Conservation (phyloP, 371 early-diverging fungal genomes). For the Apophysomyces ossiformis region DNA sequence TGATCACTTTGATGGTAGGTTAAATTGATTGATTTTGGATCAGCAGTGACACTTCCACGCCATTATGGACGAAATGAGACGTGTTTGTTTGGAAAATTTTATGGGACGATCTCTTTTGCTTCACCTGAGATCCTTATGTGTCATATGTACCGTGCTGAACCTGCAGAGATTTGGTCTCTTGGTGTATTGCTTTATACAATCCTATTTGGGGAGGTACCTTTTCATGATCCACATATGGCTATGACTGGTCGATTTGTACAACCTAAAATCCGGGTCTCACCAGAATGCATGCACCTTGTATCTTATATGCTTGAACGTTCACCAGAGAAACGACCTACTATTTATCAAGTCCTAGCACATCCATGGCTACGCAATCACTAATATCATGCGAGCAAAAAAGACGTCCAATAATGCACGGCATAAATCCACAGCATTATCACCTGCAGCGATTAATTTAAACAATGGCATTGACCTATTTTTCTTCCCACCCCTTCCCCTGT, state of each 20-base stretch:
- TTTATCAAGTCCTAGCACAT: constrained; percentile 66
- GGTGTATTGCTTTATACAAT: constrained; percentile 80
- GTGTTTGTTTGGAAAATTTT: constrained; percentile 40
- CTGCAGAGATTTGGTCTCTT: constrained; percentile 86
- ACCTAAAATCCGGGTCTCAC: constrained; percentile 50
- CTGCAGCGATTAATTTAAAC: constrained; percentile 2
- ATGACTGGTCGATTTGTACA: constrained; percentile 52
- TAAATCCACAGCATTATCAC: constrained; percentile 2
- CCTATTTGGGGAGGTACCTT: constrained; percentile 77
- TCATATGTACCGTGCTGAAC: constrained; percentile 72
- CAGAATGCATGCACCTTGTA: constrained; percentile 64
- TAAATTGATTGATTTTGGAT: constrained; percentile 87
- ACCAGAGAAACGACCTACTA: constrained; percentile 62
- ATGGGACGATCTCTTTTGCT: constrained; percentile 61
- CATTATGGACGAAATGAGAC: constrained; percentile 28
- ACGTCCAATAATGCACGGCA: not conserved
- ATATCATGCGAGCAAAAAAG: constrained; percentile 3
- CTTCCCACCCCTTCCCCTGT: not conserved
- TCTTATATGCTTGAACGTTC: constrained; percentile 66
- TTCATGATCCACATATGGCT: constrained; percentile 60
- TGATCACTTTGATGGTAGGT: constrained; percentile 46
- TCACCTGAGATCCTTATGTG: constrained; percentile 83
- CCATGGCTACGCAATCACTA: constrained; percentile 57
- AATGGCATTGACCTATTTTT: constrained; percentile 3
- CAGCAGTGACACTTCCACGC: constrained; percentile 46